Evolutionary conservation across 139 green algal genomes (phyloP).

Genomic region (Coelastrella sp.): DNA sequence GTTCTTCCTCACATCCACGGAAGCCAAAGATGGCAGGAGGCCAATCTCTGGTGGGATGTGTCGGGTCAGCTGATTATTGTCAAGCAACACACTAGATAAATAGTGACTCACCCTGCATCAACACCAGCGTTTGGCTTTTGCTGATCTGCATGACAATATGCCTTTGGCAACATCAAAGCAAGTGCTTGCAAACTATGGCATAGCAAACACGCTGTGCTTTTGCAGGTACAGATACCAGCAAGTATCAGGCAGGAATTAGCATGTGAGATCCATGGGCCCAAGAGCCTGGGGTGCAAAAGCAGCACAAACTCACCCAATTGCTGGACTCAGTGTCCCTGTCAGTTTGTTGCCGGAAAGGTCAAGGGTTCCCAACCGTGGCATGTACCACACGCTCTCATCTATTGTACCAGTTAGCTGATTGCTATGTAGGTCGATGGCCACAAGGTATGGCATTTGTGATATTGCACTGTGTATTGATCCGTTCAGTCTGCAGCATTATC

Average conservation of each 20-base stretch:
- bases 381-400: conserved; percentile 33
- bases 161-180: too few relatives aligned
- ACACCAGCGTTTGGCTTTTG: too few relatives aligned
- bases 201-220: too few relatives aligned
- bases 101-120: not conserved
- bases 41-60: conserved; percentile 13
- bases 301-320: not conserved
- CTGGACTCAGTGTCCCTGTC: conserved; percentile 22
- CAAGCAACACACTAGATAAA: not conserved
- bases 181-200: too few relatives aligned
- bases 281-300: not conserved
- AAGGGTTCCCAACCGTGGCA: conserved; percentile 2
- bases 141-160: too few relatives aligned
- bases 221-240: too few relatives aligned
- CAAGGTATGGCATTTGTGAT: conserved; percentile 6
- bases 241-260: too few relatives aligned
- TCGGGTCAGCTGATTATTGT: conserved; percentile 7
- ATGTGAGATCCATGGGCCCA: too few relatives aligned
- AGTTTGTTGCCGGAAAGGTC: conserved; percentile 18
- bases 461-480: not conserved
- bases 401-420: conserved; percentile 29
- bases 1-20: not conserved
- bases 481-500: not conserved
- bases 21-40: not conserved
- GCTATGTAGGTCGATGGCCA: not conserved